Evolutionary conservation across 768 basidiomycete genomes (phyloP).

Genomic region (Auriscalpium orientale): DNA sequence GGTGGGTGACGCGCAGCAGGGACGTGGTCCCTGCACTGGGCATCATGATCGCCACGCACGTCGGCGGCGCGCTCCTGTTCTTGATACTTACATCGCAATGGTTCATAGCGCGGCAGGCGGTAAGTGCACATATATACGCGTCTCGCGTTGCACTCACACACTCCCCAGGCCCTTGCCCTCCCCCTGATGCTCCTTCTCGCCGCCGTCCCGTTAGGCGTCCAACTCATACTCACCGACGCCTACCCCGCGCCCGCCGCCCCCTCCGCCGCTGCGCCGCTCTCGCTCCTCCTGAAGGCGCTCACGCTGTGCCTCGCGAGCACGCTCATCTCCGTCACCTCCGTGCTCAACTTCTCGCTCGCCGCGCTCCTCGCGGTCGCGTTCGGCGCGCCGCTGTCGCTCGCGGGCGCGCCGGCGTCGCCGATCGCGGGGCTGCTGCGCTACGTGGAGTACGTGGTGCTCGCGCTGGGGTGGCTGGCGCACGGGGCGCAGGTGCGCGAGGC

Average conservation of each 20-base stretch:
- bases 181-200: slow-evolving; percentile 29
- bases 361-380: slow-evolving; percentile 58
- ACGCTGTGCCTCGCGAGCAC: slow-evolving; percentile 82
- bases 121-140: slow-evolving; percentile 17
- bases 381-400: slow-evolving; percentile 52
- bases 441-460: slow-evolving; percentile 37
- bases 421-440: slow-evolving; percentile 23
- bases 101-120: slow-evolving; percentile 36
- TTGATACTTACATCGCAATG: slow-evolving; percentile 34
- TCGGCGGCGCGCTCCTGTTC: slow-evolving; percentile 47
- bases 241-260: slow-evolving; percentile 17
- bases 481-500: slow-evolving; percentile 39
- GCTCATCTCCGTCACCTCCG: slow-evolving; percentile 75
- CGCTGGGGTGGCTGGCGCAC: slow-evolving; percentile 52
- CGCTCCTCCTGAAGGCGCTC: slow-evolving; percentile 54
- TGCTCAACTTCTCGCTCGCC: slow-evolving; percentile 91
- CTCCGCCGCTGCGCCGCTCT: slow-evolving; percentile 30
- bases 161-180: slow-evolving; percentile 13
- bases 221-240: background rate
- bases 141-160: background rate
- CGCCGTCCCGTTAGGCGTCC: no score
- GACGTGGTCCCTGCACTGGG: slow-evolving; percentile 46
- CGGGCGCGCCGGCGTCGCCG: slow-evolving; percentile 28
- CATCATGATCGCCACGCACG: slow-evolving; percentile 52
- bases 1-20: slow-evolving; percentile 42